Base-by-base conservation (phyloP, 805 yeast genomes). In the Metschnikowia similis region DNA sequence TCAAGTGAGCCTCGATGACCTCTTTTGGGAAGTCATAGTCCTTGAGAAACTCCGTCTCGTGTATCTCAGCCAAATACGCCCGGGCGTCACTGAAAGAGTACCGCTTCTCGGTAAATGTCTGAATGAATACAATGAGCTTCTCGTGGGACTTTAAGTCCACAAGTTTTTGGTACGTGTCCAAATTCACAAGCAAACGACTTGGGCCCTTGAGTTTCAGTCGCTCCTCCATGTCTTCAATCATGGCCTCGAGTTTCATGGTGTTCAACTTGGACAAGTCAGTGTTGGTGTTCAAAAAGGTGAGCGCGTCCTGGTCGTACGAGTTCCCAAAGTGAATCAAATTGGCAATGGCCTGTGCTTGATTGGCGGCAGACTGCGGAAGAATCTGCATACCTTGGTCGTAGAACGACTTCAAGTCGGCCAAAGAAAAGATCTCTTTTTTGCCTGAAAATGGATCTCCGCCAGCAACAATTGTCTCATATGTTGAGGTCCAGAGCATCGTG, bases 401-500 rank as follows among this genome's bases (percentile, higher is more conserved):
- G 45, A 72, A 70, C 1, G 48, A 51, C 41, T 53, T 52, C 37
- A 74, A 55, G 45, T 72, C 63, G 1, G 50, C 54, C 21, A 74
- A 53, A 3, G 69, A 58, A 49, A 70, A 72, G 2, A 67, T 62
- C 35, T 64, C 69, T 37, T 69, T 70, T 47, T 62, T 68, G 38
- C 69, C 73, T 11, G 58, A 56, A 43, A 64, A 69, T 0, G 77
- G 77, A 50, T 72, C 76, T 3, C 67, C 72, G 2, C 78, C 78
- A 10, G 61, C 56, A 14, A 63, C 61, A n/a, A 73, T 67, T n/a
- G 63, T 51, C 6, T 66, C 59, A 48, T 53, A 69, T 2, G 56
- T 56, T 13, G 64, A 60, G 2, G 67, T 43, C 78, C 78, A 74
- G 34, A 59, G 55, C 45, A 68, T 48, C 11, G 69, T 54, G 48